phyloP scores from a whole-genome alignment of 2,329 filamentous ascomycete species.

The Penicillium sclerotigenum region DNA sequence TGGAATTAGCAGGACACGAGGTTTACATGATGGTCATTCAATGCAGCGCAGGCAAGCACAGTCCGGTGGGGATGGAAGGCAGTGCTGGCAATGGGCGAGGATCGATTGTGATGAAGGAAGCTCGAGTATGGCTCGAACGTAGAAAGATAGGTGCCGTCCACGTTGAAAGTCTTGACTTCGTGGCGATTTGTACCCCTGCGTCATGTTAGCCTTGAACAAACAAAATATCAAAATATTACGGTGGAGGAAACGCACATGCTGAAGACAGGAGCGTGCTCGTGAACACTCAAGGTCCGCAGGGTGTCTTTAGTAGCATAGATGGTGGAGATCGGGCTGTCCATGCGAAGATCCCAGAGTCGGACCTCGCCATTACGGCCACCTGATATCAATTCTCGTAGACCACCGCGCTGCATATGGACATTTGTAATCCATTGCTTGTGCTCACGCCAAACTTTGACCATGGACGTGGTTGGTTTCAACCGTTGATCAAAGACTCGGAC shows the following conservation, averaged over 20 bases:
- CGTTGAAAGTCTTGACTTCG: constrained; percentile 87
- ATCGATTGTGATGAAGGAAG: constrained; percentile 77
- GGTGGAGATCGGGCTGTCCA: constrained; percentile 71
- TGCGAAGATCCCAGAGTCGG: constrained; percentile 92
- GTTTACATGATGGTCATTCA: constrained; percentile 87
- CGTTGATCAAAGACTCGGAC: constrained; percentile 92
- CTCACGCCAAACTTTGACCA: constrained; percentile 96
- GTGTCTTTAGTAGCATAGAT: constrained; percentile 74
- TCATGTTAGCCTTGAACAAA: constrained; percentile 13
- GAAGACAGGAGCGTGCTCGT: constrained; percentile 96
- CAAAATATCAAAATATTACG: not conserved
- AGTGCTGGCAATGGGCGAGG: constrained; percentile 78
- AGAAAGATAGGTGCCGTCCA: constrained; percentile 74
- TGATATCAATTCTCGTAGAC: constrained; percentile 83
- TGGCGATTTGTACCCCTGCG: constrained; percentile 81
- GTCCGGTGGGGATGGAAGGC: constrained; percentile 95
- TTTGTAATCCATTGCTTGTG: constrained; percentile 94
- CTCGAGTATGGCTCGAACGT: constrained; percentile 86
- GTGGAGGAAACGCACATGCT: constrained; percentile 65
- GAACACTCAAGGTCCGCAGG: constrained; percentile 80
- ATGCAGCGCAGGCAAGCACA: constrained; percentile 80
- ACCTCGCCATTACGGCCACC: constrained; percentile 91
- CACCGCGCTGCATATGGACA: constrained; percentile 94
- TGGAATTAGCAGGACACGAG: constrained; percentile 64
- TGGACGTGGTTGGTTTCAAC: constrained; percentile 75